phyloP scores from a whole-genome alignment of 306 rosid genomes.

The Fagus crenata region DNA sequence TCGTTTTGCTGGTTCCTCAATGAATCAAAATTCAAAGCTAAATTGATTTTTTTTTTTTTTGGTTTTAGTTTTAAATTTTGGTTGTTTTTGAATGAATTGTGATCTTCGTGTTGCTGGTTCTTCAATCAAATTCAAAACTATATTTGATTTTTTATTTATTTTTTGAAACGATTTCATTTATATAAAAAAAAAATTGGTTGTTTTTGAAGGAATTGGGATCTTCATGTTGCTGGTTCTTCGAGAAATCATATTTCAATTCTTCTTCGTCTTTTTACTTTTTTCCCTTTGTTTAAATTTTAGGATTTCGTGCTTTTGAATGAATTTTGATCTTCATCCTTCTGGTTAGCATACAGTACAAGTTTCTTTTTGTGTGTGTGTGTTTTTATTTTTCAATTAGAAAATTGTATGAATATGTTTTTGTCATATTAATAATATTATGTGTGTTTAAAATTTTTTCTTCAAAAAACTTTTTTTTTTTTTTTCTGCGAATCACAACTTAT shows the following conservation, averaged over 20 bases:
- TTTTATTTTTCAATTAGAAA: too few relatives aligned
- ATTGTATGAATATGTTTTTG: neutral
- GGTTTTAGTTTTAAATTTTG: neutral
- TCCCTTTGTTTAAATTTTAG: too few relatives aligned
- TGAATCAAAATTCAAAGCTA: neutral
- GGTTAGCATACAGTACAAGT: too few relatives aligned
- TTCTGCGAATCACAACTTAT: neutral
- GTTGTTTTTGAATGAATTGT: neutral
- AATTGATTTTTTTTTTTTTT: neutral
- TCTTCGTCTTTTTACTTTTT: too few relatives aligned
- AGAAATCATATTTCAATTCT: too few relatives aligned
- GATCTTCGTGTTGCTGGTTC: conserved; percentile 2
- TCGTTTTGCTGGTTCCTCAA: neutral
- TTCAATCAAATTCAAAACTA: neutral
- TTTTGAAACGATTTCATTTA: too few relatives aligned
- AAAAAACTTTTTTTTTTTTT: neutral
- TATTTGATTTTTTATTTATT: neutral
- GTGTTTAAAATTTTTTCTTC: neutral
- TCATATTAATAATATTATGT: neutral
- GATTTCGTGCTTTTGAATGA: too few relatives aligned
- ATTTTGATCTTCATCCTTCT: too few relatives aligned
- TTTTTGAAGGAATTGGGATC: too few relatives aligned
- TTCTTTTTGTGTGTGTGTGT: too few relatives aligned
- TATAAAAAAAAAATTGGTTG: too few relatives aligned
- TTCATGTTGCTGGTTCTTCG: too few relatives aligned